Conservation (phyloP, 2,329 filamentous ascomycete genomes). For the Neofusicoccum kwambonambiense region DNA sequence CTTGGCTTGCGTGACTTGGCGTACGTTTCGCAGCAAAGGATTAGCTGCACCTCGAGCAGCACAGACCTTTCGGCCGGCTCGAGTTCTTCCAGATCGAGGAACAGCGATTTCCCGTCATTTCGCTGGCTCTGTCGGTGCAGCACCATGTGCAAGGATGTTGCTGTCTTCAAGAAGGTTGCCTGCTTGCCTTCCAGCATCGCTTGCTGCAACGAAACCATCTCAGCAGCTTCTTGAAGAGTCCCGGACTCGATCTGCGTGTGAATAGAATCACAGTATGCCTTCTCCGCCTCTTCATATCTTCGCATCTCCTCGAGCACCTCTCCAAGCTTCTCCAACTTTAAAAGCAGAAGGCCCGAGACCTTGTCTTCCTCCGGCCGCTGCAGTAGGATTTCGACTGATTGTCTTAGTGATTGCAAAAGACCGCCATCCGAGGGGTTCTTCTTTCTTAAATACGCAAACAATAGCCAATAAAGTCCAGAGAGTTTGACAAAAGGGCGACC, state of each 20-base stretch:
- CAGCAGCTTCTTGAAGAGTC: conserved; percentile 54
- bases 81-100: conserved; percentile 36
- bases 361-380: conserved; percentile 55
- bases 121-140: conserved; percentile 41
- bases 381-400: conserved; percentile 63
- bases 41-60: conserved; percentile 45
- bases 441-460: conserved; percentile 55
- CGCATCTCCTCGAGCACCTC: conserved; percentile 58
- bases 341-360: conserved; percentile 58
- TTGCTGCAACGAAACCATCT: conserved; percentile 51
- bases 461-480: conserved; percentile 70
- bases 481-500: conserved; percentile 57
- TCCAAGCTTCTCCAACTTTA: conserved; percentile 67
- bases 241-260: conserved; percentile 60
- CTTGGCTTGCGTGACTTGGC: conserved; percentile 33
- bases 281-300: conserved; percentile 57
- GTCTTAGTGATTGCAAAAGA: conserved; percentile 58
- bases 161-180: conserved; percentile 56
- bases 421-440: conserved; percentile 42
- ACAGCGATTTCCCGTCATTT: conserved; percentile 50
- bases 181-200: conserved; percentile 56
- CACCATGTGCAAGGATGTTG: conserved; percentile 61
- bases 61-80: conserved; percentile 32
- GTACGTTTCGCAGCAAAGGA: conserved; percentile 28
- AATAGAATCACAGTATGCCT: conserved; percentile 61